These are phyloP conservation scores for Aspergillus bridgeri DNA, from an alignment of 495 filamentous ascomycete species.

Conservation along the genomic window DNA sequence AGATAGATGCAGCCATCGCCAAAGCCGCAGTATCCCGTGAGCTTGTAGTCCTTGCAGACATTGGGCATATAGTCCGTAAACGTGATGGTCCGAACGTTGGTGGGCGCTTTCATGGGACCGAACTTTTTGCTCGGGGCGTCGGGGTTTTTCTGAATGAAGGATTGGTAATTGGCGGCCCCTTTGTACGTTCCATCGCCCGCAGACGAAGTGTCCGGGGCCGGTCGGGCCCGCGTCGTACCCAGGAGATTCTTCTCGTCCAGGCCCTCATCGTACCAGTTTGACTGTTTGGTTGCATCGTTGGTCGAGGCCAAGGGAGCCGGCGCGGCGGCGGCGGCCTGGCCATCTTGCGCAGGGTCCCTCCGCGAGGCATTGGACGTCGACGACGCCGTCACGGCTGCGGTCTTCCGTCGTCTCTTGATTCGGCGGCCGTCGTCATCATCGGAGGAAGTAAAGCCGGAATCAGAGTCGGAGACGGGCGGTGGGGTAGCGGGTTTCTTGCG, in stretches of 20 bases:
- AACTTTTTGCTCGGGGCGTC: constrained; percentile 67
- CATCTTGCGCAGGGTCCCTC: constrained; percentile 46
- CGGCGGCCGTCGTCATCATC: constrained; percentile 69
- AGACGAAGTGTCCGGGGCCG: constrained; percentile 18
- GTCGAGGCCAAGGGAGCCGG: constrained; percentile 53
- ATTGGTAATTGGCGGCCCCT: constrained; percentile 66
- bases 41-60: constrained; percentile 93
- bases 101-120: constrained; percentile 83
- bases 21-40: constrained; percentile 76
- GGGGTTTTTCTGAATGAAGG: constrained; percentile 79
- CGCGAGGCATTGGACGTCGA: constrained; percentile 37
- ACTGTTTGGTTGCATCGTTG: constrained; percentile 89
- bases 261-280: constrained; percentile 84
- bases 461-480: constrained; percentile 58
- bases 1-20: constrained; percentile 64
- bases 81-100: constrained; percentile 87
- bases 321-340: constrained; percentile 53
- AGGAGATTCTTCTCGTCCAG: constrained; percentile 59
- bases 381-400: constrained; percentile 56
- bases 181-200: constrained; percentile 69
- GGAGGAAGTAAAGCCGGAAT: constrained; percentile 66
- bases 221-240: constrained; percentile 53
- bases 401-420: constrained; percentile 77
- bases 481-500: constrained; percentile 83
- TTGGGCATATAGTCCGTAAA: constrained; percentile 90